These are phyloP conservation scores for Gloeopeniophorella convolvens DNA, from an alignment of 768 basidiomycete species.

Conservation along the genomic window DNA sequence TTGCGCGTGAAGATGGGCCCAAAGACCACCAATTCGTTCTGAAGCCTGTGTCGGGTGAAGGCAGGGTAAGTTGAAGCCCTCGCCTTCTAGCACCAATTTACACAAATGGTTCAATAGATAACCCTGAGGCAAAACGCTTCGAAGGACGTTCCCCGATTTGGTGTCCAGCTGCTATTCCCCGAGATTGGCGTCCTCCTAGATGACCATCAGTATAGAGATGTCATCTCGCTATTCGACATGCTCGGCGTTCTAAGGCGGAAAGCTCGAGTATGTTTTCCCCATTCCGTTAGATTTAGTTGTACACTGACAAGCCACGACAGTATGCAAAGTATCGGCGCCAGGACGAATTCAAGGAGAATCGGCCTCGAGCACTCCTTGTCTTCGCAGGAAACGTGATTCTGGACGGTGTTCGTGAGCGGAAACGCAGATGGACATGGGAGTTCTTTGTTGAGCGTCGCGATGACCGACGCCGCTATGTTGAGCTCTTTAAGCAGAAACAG, in stretches of 20 bases:
- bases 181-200: conserved; percentile 91
- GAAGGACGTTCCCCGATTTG: conserved; percentile 72
- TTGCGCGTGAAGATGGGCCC: conserved; percentile 40
- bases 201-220: conserved; percentile 90
- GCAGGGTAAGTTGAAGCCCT: conserved; percentile 59
- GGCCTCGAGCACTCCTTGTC: conserved; percentile 59
- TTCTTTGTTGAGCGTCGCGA: conserved; percentile 86
- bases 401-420: conserved; percentile 75
- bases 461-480: conserved; percentile 78
- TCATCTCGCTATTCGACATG: conserved; percentile 89
- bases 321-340: conserved; percentile 77
- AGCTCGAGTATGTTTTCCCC: conserved; percentile 48
- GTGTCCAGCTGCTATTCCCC: conserved; percentile 82
- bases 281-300: conserved; percentile 17
- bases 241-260: conserved; percentile 91
- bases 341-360: conserved; percentile 51
- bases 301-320: conserved; percentile 32
- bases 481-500: conserved; percentile 73
- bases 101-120: conserved; percentile 43
- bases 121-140: conserved; percentile 77
- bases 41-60: conserved; percentile 93
- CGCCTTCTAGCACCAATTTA: too few species aligned
- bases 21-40: conserved; percentile 86
- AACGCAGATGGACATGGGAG: conserved; percentile 85
- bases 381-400: conserved; percentile 80